A percentile compares a stretch with the other conserved stretches of the same genome.
Evolutionary conservation across 2,329 filamentous ascomycete genomes (phyloP).

Genomic region (Cladobotryum protrusum): DNA sequence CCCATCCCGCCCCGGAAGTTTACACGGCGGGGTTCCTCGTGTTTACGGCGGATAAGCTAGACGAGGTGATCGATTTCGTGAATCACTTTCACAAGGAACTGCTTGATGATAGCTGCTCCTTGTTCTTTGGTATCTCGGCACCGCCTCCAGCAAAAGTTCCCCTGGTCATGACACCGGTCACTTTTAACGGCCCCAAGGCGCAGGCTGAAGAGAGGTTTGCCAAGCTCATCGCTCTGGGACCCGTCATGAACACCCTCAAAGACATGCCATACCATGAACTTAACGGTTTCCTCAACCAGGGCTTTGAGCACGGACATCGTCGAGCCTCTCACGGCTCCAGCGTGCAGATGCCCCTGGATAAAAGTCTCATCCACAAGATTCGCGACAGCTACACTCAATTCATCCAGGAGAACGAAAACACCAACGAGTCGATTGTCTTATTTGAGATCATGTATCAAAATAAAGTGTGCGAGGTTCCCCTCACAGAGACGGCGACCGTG

Average conservation of each 20-base stretch:
- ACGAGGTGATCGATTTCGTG: background rate
- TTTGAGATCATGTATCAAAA: background rate
- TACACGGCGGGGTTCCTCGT: background rate
- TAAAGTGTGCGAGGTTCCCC: background rate
- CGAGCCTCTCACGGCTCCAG: background rate
- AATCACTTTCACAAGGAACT: background rate
- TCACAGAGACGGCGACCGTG: background rate
- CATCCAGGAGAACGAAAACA: background rate
- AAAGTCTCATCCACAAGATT: background rate
- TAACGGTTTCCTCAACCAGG: background rate
- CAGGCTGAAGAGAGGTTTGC: background rate
- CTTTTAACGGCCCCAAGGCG: background rate
- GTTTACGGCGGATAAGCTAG: background rate
- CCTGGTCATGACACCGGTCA: background rate
- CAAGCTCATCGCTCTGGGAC: background rate
- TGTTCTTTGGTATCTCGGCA: background rate
- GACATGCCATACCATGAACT: background rate
- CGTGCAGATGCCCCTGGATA: background rate
- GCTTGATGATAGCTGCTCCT: background rate
- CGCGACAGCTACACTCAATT: background rate
- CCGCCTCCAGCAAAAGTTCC: background rate
- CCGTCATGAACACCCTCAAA: background rate
- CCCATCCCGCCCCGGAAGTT: slow-evolving; percentile 9
- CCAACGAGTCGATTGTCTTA: background rate
- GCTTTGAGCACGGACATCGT: background rate